phyloP scores from a whole-genome alignment of 768 basidiomycete species.

The Russula emetica region DNA sequence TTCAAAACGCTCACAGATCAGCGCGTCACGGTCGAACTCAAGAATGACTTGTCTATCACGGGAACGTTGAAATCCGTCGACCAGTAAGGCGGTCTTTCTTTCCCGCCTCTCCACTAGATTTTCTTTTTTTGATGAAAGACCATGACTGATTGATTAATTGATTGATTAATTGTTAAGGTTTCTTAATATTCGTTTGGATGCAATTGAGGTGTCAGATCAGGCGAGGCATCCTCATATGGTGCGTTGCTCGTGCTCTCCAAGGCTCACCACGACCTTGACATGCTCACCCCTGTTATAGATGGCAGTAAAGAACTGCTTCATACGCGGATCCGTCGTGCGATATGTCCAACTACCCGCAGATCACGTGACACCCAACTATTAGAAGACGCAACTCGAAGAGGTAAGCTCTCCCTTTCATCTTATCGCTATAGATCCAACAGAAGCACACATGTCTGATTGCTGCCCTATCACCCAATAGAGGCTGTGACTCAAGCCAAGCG shows the following conservation, averaged over 20 bases:
- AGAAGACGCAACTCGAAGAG: slow-evolving; percentile 95
- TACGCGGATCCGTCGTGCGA: slow-evolving; percentile 95
- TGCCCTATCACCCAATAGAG: slow-evolving; percentile 8
- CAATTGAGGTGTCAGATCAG: slow-evolving; percentile 88
- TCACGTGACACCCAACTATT: slow-evolving; percentile 93
- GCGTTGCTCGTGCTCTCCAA: not conserved
- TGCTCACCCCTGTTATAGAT: slow-evolving; percentile 49
- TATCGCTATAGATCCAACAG: not conserved
- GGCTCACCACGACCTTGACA: not conserved
- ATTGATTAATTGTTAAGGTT: slow-evolving; percentile 52
- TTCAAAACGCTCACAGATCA: slow-evolving; percentile 99
- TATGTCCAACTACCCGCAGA: slow-evolving; percentile 93
- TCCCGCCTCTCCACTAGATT: slow-evolving; percentile 32
- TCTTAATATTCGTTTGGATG: slow-evolving; percentile 93
- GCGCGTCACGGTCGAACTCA: slow-evolving; percentile 93
- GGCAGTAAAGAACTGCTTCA: slow-evolving; percentile 99
- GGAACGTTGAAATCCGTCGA: slow-evolving; percentile 96
- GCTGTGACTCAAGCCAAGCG: slow-evolving; percentile 21
- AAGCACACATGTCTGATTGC: slow-evolving; percentile 1
- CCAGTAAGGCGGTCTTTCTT: slow-evolving; percentile 54
- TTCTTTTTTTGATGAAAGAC: not conserved
- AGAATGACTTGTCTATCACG: slow-evolving; percentile 96
- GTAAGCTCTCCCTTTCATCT: slow-evolving; percentile 42
- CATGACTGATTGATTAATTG: too few relatives aligned
- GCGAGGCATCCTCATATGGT: slow-evolving; percentile 98